These are phyloP conservation scores for Candida adriatica DNA, from an alignment of 805 yeast species.

Conservation along the genomic window DNA sequence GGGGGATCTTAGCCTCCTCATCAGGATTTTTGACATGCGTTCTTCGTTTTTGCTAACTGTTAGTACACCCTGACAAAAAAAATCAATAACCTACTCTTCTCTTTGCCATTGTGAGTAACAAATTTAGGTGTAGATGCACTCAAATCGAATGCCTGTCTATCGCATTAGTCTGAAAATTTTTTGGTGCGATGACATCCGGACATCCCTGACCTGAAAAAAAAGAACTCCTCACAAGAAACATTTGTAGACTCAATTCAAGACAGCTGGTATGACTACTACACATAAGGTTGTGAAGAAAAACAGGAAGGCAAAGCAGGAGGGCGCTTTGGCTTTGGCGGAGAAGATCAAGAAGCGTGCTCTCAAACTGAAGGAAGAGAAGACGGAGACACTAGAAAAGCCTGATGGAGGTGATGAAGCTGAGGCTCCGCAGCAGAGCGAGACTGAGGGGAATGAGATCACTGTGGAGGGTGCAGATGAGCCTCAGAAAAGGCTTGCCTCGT, in stretches of 20 bases:
- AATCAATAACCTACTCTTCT: constrained; percentile 35
- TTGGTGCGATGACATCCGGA: constrained; percentile 23
- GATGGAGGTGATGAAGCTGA: constrained; percentile 1
- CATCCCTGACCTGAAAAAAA: constrained; percentile 13
- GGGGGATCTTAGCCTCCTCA: constrained; percentile 68
- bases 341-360: constrained; percentile 42
- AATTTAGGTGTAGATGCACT: too few relatives aligned
- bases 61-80: neutral
- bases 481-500: constrained; percentile 30
- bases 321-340: constrained; percentile 46
- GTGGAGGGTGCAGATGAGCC: constrained; percentile 17
- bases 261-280: neutral
- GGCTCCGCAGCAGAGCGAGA: constrained; percentile 2
- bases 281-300: constrained; percentile 16
- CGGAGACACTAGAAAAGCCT: constrained; percentile 2
- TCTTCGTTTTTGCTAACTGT: constrained; percentile 59
- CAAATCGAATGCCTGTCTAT: too few relatives aligned
- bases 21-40: constrained; percentile 74
- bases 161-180: constrained; percentile 15
- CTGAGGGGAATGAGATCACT: constrained; percentile 7
- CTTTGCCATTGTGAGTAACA: constrained; percentile 45
- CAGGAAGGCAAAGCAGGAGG: constrained; percentile 25
- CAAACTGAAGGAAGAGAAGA: constrained; percentile 18
- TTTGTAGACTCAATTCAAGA: neutral
- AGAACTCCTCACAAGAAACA: neutral